These are phyloP conservation scores for Trichophaea hybrida DNA, from an alignment of 2,329 filamentous ascomycete species.

Conservation along the genomic window DNA sequence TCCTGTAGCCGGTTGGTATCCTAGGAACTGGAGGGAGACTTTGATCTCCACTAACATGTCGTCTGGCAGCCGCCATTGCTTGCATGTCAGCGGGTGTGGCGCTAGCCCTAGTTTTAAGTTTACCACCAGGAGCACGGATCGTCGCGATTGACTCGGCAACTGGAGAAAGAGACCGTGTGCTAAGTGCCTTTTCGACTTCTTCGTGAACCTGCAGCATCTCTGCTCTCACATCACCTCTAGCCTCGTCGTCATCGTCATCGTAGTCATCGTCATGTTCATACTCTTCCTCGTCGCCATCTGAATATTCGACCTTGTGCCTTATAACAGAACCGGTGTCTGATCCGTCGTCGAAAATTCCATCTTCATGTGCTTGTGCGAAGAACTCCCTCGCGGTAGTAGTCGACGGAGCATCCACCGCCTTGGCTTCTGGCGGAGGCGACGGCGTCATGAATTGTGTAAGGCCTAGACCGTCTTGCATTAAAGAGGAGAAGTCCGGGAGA, in stretches of 20 bases:
- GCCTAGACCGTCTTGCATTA: constrained; percentile 39
- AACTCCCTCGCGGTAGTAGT: constrained; percentile 18
- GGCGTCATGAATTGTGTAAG: constrained; percentile 42
- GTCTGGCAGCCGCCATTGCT: constrained; percentile 72
- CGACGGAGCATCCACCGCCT: constrained; percentile 23
- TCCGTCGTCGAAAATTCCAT: constrained; percentile 35
- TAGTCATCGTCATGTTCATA: constrained; percentile 30
- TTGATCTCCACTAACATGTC: constrained; percentile 53
- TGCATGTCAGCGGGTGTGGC: constrained; percentile 71
- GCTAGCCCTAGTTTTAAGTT: constrained; percentile 76
- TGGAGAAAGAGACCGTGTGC: constrained; percentile 35
- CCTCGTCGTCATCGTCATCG: constrained; percentile 30
- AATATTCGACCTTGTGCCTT: constrained; percentile 49
- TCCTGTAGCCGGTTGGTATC: constrained; percentile 47
- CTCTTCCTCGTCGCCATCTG: constrained; percentile 30
- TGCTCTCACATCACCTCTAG: constrained; percentile 32
- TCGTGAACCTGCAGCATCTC: constrained; percentile 25
- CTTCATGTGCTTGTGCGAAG: constrained; percentile 35
- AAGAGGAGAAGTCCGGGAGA: constrained; percentile 38
- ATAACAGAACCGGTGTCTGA: constrained; percentile 79
- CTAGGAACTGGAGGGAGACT: constrained; percentile 39
- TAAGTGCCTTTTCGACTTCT: constrained; percentile 25
- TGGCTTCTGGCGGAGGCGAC: constrained; percentile 27
- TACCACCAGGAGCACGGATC: constrained; percentile 74
- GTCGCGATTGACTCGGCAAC: constrained; percentile 76